Evolutionary conservation across 257 asterid genomes (phyloP), one percentile per base, ranked within the genome.

Genomic region (Dorcoceras hygrometricum): DNA sequence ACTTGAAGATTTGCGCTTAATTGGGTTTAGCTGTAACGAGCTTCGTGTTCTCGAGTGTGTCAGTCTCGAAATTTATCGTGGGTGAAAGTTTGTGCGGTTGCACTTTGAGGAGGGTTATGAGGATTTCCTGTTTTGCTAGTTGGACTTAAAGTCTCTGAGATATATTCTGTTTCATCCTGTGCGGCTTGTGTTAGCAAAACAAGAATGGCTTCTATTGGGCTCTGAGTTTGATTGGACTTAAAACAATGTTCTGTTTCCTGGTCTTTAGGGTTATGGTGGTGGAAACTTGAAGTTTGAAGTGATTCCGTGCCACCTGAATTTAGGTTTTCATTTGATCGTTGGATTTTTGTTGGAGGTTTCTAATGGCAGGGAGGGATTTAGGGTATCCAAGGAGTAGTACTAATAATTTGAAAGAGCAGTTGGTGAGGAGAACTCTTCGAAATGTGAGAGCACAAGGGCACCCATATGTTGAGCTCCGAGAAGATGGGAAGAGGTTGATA

Each of bases 381-480:
- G 81, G 84, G 66, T 78, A 85, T 68, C 81, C 80, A 14, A 85
- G 71, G 70, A 16, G 23, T 1, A 62, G 76, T 55, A 53, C 50
- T 73, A 79, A 73, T 64, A 84, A 77, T 77, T 75, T 89, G 91
- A 92, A 86, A 79, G 96, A 89, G 70, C 84, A 81, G 80, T 66
- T 83, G 77, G 83, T 84, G 29, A 80, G 82, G 78, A 81, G 81
- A 28, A 87, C 87, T 24, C 80, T 92, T 64, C 83, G 86, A 4
- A 87, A 80, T 53, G 95, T 86, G 75, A 80, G 89, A 71, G 82
- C 86, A 27, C 81, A 86, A 59, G 98, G 98, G 72, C 98, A 92
- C 71, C 81, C 82, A 1, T 92, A 86, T 69, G 82, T 92, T 72
- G 98, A 92, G 68, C 88, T 89, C 24, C 87, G 98, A 84, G 84